A percentile compares a stretch with the other conserved stretches of the same genome.
Evolutionary conservation across 2,329 filamentous ascomycete genomes (phyloP).

Genomic region (Aspergillus sp.): DNA sequence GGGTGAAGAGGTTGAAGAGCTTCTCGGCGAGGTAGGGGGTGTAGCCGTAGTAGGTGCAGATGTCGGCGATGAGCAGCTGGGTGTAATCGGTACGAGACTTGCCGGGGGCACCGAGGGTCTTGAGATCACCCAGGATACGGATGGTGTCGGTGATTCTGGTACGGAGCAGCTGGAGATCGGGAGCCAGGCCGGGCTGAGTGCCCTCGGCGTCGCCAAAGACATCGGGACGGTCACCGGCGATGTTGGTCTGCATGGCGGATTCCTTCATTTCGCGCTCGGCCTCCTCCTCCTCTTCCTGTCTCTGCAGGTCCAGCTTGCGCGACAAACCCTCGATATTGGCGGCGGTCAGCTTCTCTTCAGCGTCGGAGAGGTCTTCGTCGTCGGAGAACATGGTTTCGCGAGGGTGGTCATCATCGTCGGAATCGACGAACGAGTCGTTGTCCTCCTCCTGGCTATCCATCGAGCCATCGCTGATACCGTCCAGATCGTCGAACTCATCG

Average conservation of each 20-base stretch:
- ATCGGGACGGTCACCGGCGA: slow-evolving; percentile 71
- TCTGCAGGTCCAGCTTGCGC: slow-evolving; percentile 75
- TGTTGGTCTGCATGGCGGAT: slow-evolving; percentile 87
- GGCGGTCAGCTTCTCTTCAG: slow-evolving; percentile 86
- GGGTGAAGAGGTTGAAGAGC: slow-evolving; percentile 87
- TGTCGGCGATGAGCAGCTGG: slow-evolving; percentile 80
- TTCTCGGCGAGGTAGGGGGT: slow-evolving; percentile 94
- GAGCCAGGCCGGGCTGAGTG: slow-evolving; percentile 65
- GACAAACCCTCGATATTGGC: slow-evolving; percentile 95
- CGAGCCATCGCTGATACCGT: slow-evolving; percentile 45
- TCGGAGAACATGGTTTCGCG: slow-evolving; percentile 85
- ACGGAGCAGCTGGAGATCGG: slow-evolving; percentile 85
- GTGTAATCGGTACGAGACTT: slow-evolving; percentile 88
- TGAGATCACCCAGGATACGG: slow-evolving; percentile 85
- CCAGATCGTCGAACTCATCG: slow-evolving; percentile 51
- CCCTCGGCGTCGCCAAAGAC: slow-evolving; percentile 63
- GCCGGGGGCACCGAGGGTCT: slow-evolving; percentile 75
- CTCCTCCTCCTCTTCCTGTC: slow-evolving; percentile 76
- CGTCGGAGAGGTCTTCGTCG: slow-evolving; percentile 85
- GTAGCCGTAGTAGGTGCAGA: slow-evolving; percentile 97
- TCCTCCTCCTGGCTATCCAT: slow-evolving; percentile 58
- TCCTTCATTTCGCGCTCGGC: slow-evolving; percentile 85
- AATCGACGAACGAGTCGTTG: slow-evolving; percentile 67
- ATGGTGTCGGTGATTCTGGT: slow-evolving; percentile 91
- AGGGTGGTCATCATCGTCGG: slow-evolving; percentile 62